phyloP scores from a whole-genome alignment of 768 basidiomycete genomes.

The Suillus paluster region DNA sequence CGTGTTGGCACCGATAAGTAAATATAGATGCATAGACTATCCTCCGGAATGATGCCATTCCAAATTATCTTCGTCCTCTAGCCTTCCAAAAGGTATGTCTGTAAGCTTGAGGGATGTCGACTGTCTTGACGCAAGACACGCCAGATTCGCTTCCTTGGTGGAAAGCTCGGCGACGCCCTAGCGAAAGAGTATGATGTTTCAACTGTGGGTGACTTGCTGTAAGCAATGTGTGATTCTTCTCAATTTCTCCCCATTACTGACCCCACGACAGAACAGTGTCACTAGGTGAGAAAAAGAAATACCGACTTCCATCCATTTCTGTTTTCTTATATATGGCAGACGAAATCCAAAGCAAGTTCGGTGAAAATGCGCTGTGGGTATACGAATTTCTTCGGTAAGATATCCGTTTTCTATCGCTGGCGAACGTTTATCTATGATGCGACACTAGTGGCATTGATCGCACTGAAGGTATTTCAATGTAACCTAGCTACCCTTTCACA shows the following conservation, averaged over 20 bases:
- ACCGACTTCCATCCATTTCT: neutral
- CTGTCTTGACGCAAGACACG: slow-evolving; percentile 5
- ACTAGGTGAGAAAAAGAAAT: slow-evolving; percentile 49
- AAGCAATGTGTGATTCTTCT: slow-evolving; percentile 33
- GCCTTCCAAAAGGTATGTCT: slow-evolving; percentile 79
- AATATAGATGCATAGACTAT: slow-evolving; percentile 61
- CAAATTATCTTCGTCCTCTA: slow-evolving; percentile 81
- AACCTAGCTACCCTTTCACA: neutral
- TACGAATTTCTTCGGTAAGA: slow-evolving; percentile 86
- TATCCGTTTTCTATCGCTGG: neutral
- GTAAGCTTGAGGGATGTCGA: slow-evolving; percentile 4
- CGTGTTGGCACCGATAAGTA: neutral
- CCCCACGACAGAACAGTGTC: slow-evolving; percentile 49
- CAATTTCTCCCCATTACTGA: neutral
- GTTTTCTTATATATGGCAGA: slow-evolving; percentile 43
- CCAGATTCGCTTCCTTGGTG: slow-evolving; percentile 93
- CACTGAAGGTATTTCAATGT: slow-evolving; percentile 66
- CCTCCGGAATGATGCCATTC: slow-evolving; percentile 80
- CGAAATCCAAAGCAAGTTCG: slow-evolving; percentile 81
- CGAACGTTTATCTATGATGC: neutral
- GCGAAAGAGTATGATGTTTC: slow-evolving; percentile 88
- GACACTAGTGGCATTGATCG: slow-evolving; percentile 78
- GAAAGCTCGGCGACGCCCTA: slow-evolving; percentile 88
- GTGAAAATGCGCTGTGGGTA: slow-evolving; percentile 87
- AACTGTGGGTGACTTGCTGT: slow-evolving; percentile 91